phyloP scores from a whole-genome alignment of 2,329 filamentous ascomycete species.

The Dactylellina leptospora region DNA sequence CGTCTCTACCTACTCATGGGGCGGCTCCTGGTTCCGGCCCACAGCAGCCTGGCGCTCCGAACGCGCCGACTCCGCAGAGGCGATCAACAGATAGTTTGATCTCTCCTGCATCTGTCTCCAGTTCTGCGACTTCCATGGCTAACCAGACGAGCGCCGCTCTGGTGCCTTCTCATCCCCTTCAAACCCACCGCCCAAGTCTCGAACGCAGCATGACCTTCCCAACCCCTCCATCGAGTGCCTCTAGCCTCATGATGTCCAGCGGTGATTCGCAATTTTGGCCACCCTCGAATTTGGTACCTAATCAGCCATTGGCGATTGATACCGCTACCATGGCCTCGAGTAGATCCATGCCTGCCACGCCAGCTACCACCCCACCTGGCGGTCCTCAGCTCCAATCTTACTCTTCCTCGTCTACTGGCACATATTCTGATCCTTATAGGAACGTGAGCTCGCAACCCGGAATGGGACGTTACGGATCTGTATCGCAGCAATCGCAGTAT shows the following conservation, averaged over 20 bases:
- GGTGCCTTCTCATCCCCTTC: conserved; percentile 72
- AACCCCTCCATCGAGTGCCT: conserved; percentile 91
- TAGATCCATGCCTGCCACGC: conserved; percentile 88
- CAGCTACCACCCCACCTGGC: conserved; percentile 87
- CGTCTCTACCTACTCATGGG: conserved; percentile 40
- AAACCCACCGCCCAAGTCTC: conserved; percentile 74
- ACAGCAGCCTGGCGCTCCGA: conserved; percentile 58
- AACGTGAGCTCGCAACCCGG: conserved; percentile 68
- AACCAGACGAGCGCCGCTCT: conserved; percentile 67
- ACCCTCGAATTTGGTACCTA: conserved; percentile 66
- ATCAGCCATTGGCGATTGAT: conserved; percentile 81
- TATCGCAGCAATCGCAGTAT: conserved; percentile 68
- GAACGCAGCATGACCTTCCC: conserved; percentile 93
- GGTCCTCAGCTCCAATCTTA: conserved; percentile 82
- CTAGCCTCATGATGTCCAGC: conserved; percentile 80
- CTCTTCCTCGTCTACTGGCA: conserved; percentile 65
- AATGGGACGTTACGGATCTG: conserved; percentile 72
- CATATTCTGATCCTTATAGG: conserved; percentile 78
- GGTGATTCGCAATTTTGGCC: conserved; percentile 83
- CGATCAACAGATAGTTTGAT: conserved; percentile 69
- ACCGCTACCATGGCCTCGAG: conserved; percentile 75
- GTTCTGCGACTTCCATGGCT: conserved; percentile 72
- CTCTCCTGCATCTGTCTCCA: conserved; percentile 73
- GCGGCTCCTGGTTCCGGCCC: conserved; percentile 23
- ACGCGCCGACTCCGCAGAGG: conserved; percentile 64